Evolutionary conservation across 73 alveolate species (phyloP).

Genomic region (Tetrahymena malaccensis): DNA sequence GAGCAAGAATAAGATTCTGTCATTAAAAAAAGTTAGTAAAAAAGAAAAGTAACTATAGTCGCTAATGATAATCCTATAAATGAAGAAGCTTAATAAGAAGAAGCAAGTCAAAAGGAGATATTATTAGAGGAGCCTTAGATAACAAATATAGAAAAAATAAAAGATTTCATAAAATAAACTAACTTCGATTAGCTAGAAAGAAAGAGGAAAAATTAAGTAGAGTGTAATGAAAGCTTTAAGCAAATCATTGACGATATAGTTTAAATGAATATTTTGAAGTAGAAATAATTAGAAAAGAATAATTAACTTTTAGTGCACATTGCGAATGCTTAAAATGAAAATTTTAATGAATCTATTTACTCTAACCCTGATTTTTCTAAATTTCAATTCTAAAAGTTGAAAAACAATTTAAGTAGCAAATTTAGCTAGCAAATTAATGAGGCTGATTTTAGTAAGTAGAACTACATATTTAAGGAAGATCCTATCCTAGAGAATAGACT

Average conservation of each 20-base stretch:
- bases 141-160: neutral
- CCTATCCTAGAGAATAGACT: neutral
- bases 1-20: neutral
- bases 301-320: neutral
- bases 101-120: neutral
- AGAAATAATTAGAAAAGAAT: neutral
- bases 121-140: neutral
- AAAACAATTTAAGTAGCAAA: neutral
- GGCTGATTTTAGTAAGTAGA: neutral
- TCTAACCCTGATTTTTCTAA: neutral
- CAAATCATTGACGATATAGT: neutral
- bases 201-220: neutral
- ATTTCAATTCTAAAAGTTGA: neutral
- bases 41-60: neutral
- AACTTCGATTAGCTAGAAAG: neutral
- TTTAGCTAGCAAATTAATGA: neutral
- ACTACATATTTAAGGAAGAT: neutral
- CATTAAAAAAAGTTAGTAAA: neutral
- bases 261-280: neutral
- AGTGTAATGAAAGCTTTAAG: neutral
- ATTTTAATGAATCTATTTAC: neutral
- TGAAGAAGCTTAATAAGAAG: neutral
- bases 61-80: neutral
- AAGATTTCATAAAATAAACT: neutral
- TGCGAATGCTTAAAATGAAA: neutral